phyloP scores from a whole-genome alignment of 768 basidiomycete genomes.

The Crepidotus variabilis region DNA sequence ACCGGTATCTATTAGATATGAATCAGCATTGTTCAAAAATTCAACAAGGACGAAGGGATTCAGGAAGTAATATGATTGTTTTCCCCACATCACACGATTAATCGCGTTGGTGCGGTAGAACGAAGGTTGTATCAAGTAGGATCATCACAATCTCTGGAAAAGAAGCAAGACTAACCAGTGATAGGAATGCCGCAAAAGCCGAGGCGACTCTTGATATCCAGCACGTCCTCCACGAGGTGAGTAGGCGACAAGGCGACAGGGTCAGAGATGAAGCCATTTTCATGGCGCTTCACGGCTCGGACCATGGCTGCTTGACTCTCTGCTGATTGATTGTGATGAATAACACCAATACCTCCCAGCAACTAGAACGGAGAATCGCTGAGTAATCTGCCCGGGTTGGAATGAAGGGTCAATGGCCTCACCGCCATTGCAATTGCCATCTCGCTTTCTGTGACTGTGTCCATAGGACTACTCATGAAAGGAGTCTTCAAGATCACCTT shows the following conservation, averaged over 20 bases:
- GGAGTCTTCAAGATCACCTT: constrained; percentile 93
- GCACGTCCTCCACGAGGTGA: constrained; percentile 80
- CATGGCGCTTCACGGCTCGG: constrained; percentile 94
- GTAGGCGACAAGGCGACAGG: constrained; percentile 84
- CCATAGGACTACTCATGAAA: constrained; percentile 98
- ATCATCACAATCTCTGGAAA: constrained; percentile 40
- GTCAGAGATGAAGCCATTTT: constrained; percentile 97
- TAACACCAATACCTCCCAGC: constrained; percentile 95
- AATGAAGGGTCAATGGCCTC: constrained; percentile 26
- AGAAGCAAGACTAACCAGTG: constrained; percentile 67
- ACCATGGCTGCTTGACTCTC: constrained; percentile 95
- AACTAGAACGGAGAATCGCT: constrained; percentile 43
- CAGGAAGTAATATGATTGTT: constrained; percentile 30
- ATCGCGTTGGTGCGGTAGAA: constrained; percentile 80
- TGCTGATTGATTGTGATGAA: constrained; percentile 91
- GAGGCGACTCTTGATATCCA: constrained; percentile 86
- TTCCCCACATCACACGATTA: constrained; percentile 73
- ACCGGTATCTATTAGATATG: constrained; percentile 65
- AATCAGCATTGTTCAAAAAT: constrained; percentile 7
- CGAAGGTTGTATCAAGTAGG: constrained; percentile 68
- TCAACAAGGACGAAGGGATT: constrained; percentile 18
- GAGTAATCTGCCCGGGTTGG: constrained; percentile 5
- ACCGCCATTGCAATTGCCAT: constrained; percentile 95
- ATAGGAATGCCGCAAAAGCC: constrained; percentile 98
- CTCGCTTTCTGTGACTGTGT: constrained; percentile 94